Evolutionary conservation across 2,329 filamentous ascomycete genomes (phyloP), one percentile per base, ranked within the genome.

Genomic region (Scolecobasidium constrictum): DNA sequence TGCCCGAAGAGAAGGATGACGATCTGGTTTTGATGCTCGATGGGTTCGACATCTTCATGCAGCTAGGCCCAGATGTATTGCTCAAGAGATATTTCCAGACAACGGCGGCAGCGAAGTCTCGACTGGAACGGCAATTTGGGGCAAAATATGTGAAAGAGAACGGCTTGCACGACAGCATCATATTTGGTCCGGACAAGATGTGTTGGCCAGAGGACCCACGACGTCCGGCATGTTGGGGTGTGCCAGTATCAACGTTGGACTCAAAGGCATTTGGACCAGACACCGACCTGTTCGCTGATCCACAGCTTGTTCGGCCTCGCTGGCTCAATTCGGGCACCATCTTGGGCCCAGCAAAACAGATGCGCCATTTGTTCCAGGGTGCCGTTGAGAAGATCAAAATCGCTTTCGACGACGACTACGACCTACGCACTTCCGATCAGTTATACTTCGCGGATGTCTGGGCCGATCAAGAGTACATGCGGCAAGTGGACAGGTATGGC

Each of bases 1-100:
- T 42, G 13, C 40, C 40, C 11, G 9, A 9, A 19, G 57, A 68
- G 18, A 56, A 60, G 21, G 62, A 74, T 45, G 61, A 70, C 17
- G 77, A 81, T 50, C 57, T 81, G 20, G 70, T 77, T 5, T 57
- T 79, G 45, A 63, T 79, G 38, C 62, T 76, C 4, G 76, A 81
- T 52, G 73, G 71, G 3, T 70, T 72, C 55, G 75, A 80, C 45
- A 63, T 73, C 2, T 72, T 74, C 55, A 69, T 78, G 42, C 77
- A 81, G 51, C 58, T 80, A 5, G 73, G 75, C 0, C 67, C 73
- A 0, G 68, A 76, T 31, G 61, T 80, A 16, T 56, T 80, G 50
- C 66, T 81, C 13, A 59, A 70, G 48, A 65, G 76, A 21, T 81
- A 78, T 56, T 71, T 75, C 46, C 57, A 65, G 6, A 58, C 72